Percentiles rank a stretch among this genome's conserved stretches.
Conservation (phyloP, 2,329 filamentous ascomycete species). For the Metarhizium guizhouense region DNA sequence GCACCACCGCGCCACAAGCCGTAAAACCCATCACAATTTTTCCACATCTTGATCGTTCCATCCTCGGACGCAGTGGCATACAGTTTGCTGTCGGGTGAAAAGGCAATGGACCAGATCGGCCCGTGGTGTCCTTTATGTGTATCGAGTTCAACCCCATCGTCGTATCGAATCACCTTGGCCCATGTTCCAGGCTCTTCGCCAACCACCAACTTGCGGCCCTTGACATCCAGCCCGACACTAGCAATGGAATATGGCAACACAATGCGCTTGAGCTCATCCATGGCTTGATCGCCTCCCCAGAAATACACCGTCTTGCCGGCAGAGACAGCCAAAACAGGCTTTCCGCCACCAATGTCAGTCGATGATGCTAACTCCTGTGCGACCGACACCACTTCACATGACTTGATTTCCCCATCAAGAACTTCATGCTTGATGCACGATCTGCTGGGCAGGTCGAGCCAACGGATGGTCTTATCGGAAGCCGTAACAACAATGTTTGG, state of each 20-base stretch:
- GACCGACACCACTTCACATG: conserved; percentile 77
- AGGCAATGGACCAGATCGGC: conserved; percentile 91
- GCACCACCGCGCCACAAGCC: conserved; percentile 52
- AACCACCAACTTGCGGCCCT: conserved; percentile 75
- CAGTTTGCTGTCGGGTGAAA: conserved; percentile 89
- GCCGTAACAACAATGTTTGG: conserved; percentile 86
- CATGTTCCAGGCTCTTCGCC: conserved; percentile 89
- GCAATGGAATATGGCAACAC: conserved; percentile 78
- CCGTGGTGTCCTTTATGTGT: conserved; percentile 96
- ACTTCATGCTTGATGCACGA: conserved; percentile 66
- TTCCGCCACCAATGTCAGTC: conserved; percentile 56
- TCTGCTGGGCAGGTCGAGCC: conserved; percentile 81
- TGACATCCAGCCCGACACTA: conserved; percentile 79
- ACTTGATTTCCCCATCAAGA: conserved; percentile 79
- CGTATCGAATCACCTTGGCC: conserved; percentile 90
- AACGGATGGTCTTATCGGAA: conserved; percentile 83
- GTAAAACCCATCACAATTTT: conserved; percentile 58
- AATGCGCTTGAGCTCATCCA: conserved; percentile 66
- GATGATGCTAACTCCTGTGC: conserved; percentile 48
- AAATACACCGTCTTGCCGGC: conserved; percentile 94
- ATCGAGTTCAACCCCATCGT: conserved; percentile 75
- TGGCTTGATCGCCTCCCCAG: conserved; percentile 69
- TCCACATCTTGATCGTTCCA: conserved; percentile 91
- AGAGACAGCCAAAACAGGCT: conserved; percentile 73
- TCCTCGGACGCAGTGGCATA: conserved; percentile 97